Percentiles rank a stretch among this genome's conserved stretches.
Evolutionary conservation across 108 stramenopile genomes (phyloP).

Genomic region (Pseudonitzschia delicatissima): DNA sequence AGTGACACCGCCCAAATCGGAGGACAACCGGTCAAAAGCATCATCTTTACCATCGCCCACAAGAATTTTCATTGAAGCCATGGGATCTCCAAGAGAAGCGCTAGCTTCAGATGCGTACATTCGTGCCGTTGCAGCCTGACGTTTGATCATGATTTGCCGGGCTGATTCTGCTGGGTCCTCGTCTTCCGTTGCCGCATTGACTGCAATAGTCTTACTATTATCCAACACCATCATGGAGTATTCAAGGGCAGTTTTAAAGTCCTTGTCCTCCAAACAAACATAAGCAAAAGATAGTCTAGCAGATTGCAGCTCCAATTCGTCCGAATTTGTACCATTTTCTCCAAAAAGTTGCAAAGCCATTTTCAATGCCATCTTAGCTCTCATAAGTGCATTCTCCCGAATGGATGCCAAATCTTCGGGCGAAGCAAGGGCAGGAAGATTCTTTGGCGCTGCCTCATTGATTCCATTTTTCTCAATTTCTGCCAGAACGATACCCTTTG

Average conservation of each 20-base stretch:
- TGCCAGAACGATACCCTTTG: neutral
- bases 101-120: constrained; percentile 71
- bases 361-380: constrained; percentile 29
- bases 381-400: constrained; percentile 28
- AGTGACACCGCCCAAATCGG: constrained; percentile 38
- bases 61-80: constrained; percentile 42
- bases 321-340: neutral
- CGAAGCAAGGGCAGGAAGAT: constrained; percentile 30
- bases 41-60: constrained; percentile 46
- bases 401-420: constrained; percentile 40
- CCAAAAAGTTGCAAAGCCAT: constrained; percentile 16
- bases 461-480: neutral
- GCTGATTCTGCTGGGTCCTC: constrained; percentile 6
- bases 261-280: constrained; percentile 47
- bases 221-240: constrained; percentile 36
- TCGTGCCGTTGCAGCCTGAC: constrained; percentile 47
- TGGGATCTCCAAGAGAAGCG: constrained; percentile 42
- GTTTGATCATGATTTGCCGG: constrained; percentile 16
- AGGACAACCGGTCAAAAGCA: constrained; percentile 48
- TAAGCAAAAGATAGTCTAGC: constrained; percentile 53
- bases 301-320: constrained; percentile 15
- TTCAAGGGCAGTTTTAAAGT: constrained; percentile 42
- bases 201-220: neutral
- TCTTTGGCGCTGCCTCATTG: neutral
- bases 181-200: neutral